Evolutionary conservation across 2,329 filamentous ascomycete genomes (phyloP), one percentile per base, ranked within the genome.

Genomic region (Plectosphaerella cucumerina): DNA sequence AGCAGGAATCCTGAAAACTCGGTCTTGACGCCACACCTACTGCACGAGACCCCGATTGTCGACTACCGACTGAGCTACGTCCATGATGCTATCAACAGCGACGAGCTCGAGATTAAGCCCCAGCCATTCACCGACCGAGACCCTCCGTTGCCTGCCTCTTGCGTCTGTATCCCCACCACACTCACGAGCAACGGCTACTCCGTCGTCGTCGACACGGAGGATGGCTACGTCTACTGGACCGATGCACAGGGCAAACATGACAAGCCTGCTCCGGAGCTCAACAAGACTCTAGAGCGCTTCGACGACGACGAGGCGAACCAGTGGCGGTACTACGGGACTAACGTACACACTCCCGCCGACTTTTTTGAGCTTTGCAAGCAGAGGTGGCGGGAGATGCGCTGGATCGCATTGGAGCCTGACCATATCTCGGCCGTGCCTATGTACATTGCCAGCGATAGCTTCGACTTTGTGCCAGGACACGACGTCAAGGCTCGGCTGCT

Each of bases 201-300:
- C 2, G 37, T 57, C 37, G 46, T 57, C 6, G 23, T 58, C n/a
- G 49, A 58, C 22, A 58, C 56, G 18, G 48, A 51, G 1, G 53
- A 57, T 20, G 52, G 52, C 18, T 47, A 41, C 15, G n/a, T 58
- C n/a, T 56, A 57, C 37, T 57, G 56, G 53, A 50, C 48, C 6
- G 47, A 52, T 14, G 37, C 51, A 10, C 14, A 44, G 18, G 49
- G 49, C 5, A 46, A 37, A 33, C 48, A 54, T 21, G 50, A 52
- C 15, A 50, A 54, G 47, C 45, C 14, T 21, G 14, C 34, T 10
- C n/a, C 48, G 20, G 46, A 2, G 31, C 49, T 53, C 14, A 51
- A 53, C 14, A 35, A 9, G 21, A 47, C 15, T 6, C 23, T 50
- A 8, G 10, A 48, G 14, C 37, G 18, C 50, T 52, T 44, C 26